phyloP scores from a whole-genome alignment of 768 basidiomycete genomes.

The Leccinum variicolor region DNA sequence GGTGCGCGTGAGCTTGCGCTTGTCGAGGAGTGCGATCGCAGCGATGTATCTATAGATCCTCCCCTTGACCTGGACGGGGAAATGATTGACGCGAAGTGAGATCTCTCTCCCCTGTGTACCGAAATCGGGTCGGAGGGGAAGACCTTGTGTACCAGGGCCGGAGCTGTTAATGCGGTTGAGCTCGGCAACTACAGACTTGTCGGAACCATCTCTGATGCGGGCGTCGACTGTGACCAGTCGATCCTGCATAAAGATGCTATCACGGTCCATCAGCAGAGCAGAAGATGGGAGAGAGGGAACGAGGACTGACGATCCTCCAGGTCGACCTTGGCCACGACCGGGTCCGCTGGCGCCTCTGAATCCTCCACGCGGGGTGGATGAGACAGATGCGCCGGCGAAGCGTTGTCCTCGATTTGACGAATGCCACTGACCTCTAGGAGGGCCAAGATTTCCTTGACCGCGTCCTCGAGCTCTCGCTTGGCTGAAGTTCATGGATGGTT shows the following conservation, averaged over 20 bases:
- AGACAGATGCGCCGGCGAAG: neutral
- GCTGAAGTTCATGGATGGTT: neutral
- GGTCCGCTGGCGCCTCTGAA: slow-evolving; percentile 21
- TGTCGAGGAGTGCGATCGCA: slow-evolving; percentile 20
- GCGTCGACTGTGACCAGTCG: slow-evolving; percentile 47
- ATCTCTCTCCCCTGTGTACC: slow-evolving; percentile 40
- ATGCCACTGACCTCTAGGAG: neutral
- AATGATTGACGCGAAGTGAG: slow-evolving; percentile 47
- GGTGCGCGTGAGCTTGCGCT: slow-evolving; percentile 24
- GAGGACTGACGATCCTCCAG: slow-evolving; percentile 18
- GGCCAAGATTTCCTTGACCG: neutral
- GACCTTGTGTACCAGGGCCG: slow-evolving; percentile 3
- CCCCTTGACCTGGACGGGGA: slow-evolving; percentile 40
- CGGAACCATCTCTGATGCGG: slow-evolving; percentile 44
- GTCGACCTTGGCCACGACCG: slow-evolving; percentile 8
- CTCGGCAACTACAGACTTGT: slow-evolving; percentile 33
- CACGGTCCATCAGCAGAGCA: neutral
- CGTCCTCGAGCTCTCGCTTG: neutral
- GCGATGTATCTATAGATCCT: slow-evolving; percentile 41
- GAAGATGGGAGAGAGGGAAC: neutral
- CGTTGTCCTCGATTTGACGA: slow-evolving; percentile 18
- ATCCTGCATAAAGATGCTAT: slow-evolving; percentile 31
- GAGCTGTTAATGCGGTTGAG: neutral
- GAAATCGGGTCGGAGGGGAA: slow-evolving; percentile 46
- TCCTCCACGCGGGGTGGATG: slow-evolving; percentile 9